phyloP scores from a whole-genome alignment of 495 filamentous ascomycete species.

The Pyronema omphalodes region DNA sequence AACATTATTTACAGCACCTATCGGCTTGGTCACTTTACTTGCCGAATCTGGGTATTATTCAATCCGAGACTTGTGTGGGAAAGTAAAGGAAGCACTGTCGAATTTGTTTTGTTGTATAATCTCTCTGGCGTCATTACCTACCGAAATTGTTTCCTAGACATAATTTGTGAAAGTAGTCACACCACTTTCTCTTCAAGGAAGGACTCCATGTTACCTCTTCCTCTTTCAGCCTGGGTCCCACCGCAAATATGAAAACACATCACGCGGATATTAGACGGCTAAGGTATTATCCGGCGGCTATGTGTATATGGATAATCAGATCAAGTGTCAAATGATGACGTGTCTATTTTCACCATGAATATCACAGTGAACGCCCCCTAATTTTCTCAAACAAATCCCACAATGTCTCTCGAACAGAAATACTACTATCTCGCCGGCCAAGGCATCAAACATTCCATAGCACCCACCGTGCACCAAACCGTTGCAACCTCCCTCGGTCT shows the following conservation, averaged over 20 bases:
- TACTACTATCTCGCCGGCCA: conserved; percentile 28
- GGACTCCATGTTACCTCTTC: too few species aligned
- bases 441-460: conserved; percentile 30
- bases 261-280: neutral
- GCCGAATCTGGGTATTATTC: conserved; percentile 45
- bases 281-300: neutral
- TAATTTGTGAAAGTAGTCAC: too few species aligned
- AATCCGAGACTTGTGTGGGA: conserved; percentile 57
- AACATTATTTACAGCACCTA: conserved; percentile 58
- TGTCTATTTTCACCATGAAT: neutral
- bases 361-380: neutral
- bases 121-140: conserved; percentile 31
- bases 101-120: conserved; percentile 34
- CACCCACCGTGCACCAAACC: conserved; percentile 29
- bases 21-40: conserved; percentile 41
- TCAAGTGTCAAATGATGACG: conserved; percentile 1
- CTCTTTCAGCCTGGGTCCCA: too few species aligned
- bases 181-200: too few species aligned
- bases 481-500: conserved; percentile 27
- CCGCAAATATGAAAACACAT: too few species aligned
- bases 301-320: neutral
- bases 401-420: conserved; percentile 3
- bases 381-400: neutral
- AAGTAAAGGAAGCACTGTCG: conserved; percentile 52
- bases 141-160: conserved; percentile 44